phyloP scores from a whole-genome alignment of 2,329 filamentous ascomycete species.

The Arthroderma sp. region DNA sequence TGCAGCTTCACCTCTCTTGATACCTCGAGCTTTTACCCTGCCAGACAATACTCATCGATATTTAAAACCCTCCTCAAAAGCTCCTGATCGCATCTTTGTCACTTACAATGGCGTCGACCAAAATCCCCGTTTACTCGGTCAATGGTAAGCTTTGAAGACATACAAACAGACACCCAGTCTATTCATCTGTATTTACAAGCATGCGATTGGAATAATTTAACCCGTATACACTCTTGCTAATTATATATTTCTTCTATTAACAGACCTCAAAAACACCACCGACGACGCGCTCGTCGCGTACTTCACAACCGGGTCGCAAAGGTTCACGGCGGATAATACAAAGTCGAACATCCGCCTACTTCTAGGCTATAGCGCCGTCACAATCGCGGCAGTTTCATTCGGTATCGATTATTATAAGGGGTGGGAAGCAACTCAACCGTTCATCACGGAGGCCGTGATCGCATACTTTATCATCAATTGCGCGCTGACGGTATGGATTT shows the following conservation, averaged over 20 bases:
- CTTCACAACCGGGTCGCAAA: conserved; percentile 51
- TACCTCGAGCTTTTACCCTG: too few relatives aligned
- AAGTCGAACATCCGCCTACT: conserved; percentile 70
- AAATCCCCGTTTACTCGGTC: conserved; percentile 33
- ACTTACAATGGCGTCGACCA: conserved; percentile 17
- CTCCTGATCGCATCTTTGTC: not conserved
- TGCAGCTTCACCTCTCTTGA: too few relatives aligned
- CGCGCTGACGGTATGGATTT: conserved; percentile 70
- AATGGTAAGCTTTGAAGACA: conserved; percentile 24
- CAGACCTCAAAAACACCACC: conserved; percentile 91
- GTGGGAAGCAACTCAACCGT: conserved; percentile 73
- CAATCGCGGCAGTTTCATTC: conserved; percentile 71
- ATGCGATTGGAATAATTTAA: too few relatives aligned
- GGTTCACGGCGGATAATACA: conserved; percentile 66
- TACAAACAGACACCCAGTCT: too few relatives aligned
- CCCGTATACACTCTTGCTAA: not conserved
- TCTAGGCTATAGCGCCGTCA: conserved; percentile 71
- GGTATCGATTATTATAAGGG: conserved; percentile 82
- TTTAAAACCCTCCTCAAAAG: not conserved
- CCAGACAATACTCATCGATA: too few relatives aligned
- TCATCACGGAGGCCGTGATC: conserved; percentile 65
- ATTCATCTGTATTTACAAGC: too few relatives aligned
- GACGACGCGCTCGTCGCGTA: conserved; percentile 93
- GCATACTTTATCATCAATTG: conserved; percentile 69
- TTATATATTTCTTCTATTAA: conserved; percentile 3